Evolutionary conservation across 192 early-diverging fungal genomes (phyloP).

Genomic region (Coemansia furcata): DNA sequence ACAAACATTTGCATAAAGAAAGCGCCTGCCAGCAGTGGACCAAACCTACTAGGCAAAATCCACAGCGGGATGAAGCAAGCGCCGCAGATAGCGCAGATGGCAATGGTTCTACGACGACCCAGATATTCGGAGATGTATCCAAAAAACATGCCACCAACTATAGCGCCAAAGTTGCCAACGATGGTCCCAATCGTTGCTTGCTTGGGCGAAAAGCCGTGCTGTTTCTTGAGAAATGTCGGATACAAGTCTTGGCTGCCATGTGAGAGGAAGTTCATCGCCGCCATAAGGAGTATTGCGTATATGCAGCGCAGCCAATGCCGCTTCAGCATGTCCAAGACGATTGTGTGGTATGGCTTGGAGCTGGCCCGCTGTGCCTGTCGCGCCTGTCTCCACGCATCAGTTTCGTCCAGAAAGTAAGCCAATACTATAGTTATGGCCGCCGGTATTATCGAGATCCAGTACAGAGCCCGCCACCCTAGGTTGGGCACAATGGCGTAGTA

Average conservation of each 20-base stretch:
- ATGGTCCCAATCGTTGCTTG: constrained; percentile 61
- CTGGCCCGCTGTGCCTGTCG: constrained; percentile 29
- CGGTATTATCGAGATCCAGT: constrained; percentile 63
- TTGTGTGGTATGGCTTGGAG: constrained; percentile 27
- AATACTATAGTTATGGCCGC: constrained; percentile 60
- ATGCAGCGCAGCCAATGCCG: constrained; percentile 58
- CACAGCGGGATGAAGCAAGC: constrained; percentile 69
- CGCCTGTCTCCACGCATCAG: constrained; percentile 52
- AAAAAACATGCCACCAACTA: constrained; percentile 64
- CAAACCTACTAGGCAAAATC: constrained; percentile 49
- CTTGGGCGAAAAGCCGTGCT: constrained; percentile 55
- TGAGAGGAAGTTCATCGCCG: constrained; percentile 68
- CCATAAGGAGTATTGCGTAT: constrained; percentile 59
- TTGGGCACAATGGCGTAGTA: constrained; percentile 57
- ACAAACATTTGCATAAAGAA: constrained; percentile 53
- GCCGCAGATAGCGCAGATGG: constrained; percentile 52
- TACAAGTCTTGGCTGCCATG: constrained; percentile 73
- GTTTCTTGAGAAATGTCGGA: constrained; percentile 65
- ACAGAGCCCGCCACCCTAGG: constrained; percentile 68
- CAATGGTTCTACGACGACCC: constrained; percentile 62
- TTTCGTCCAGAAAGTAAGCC: constrained; percentile 65
- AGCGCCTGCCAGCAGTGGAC: constrained; percentile 39
- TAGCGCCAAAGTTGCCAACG: constrained; percentile 65
- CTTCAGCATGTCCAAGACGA: constrained; percentile 45
- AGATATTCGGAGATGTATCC: constrained; percentile 69